phyloP scores from a whole-genome alignment of 2,329 filamentous ascomycete genomes.

The Orbilia quercus region DNA sequence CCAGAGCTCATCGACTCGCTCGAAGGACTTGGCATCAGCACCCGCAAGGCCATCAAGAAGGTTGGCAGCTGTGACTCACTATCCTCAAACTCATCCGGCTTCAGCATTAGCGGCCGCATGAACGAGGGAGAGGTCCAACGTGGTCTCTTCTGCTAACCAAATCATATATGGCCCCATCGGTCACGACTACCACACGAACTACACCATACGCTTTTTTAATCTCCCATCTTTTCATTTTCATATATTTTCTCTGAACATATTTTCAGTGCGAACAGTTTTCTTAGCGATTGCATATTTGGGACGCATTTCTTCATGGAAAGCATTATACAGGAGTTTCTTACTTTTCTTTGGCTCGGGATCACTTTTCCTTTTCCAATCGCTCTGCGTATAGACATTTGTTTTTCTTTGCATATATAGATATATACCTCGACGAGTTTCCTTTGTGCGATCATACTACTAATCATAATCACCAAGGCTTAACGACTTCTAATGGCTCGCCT shows the following conservation, averaged over 20 bases:
- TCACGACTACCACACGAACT: too few relatives aligned
- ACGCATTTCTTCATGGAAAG: conserved; percentile 40
- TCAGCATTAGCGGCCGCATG: conserved; percentile 54
- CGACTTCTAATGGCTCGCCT: conserved; percentile 46
- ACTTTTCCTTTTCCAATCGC: conserved; percentile 10
- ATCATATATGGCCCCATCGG: too few relatives aligned
- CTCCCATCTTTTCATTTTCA: conserved; percentile 9
- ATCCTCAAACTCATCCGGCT: conserved; percentile 54
- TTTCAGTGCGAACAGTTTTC: conserved; percentile 47
- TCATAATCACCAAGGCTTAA: conserved; percentile 34
- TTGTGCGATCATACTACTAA: conserved; percentile 41
- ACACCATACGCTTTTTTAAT: conserved; percentile 23
- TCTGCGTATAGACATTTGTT: conserved; percentile 42
- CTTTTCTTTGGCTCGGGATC: conserved; percentile 22
- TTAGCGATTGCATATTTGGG: conserved; percentile 55
- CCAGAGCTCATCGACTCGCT: conserved; percentile 59
- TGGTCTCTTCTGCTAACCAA: conserved; percentile 54
- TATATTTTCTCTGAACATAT: conserved; percentile 45
- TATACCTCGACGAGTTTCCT: conserved; percentile 56
- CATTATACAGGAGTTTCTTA: conserved; percentile 54
- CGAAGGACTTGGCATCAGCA: conserved; percentile 58
- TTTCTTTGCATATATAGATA: conserved; percentile 45
- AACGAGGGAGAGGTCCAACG: conserved; percentile 55
- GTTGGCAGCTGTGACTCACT: conserved; percentile 54
- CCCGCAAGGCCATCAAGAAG: conserved; percentile 56